Percentiles rank a stretch among this genome's conserved stretches.
Conservation (phyloP, 116 monocot genomes). For the Phalaenopsis hybrid region DNA sequence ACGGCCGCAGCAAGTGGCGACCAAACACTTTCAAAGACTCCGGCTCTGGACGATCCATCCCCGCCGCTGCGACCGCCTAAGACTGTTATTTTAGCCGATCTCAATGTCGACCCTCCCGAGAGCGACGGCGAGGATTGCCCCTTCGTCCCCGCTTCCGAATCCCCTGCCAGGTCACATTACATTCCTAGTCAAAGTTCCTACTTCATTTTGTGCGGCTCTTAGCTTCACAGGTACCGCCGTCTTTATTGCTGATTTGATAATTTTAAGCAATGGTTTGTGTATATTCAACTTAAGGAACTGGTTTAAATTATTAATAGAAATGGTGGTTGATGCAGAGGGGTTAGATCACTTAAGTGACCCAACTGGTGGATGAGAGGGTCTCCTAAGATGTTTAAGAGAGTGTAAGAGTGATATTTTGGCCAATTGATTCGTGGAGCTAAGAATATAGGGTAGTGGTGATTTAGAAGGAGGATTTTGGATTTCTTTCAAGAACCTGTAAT, state of each 20-base stretch:
- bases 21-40: background rate
- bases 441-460: too few species aligned
- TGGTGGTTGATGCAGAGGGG: background rate
- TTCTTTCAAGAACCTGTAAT: too few species aligned
- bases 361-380: too few species aligned
- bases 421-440: too few species aligned
- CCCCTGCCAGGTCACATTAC: slow-evolving; percentile 31
- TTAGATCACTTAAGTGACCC: too few species aligned
- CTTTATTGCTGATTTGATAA: background rate
- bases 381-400: too few species aligned
- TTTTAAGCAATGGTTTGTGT: background rate
- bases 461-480: too few species aligned
- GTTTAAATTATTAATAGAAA: background rate
- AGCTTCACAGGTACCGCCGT: background rate
- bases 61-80: slow-evolving; percentile 16
- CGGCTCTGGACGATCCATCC: background rate
- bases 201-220: background rate
- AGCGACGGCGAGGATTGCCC: slow-evolving; percentile 70
- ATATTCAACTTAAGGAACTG: background rate
- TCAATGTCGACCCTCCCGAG: slow-evolving; percentile 87
- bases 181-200: background rate
- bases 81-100: slow-evolving; percentile 70
- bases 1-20: background rate
- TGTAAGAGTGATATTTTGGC: too few species aligned
- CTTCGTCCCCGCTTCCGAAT: slow-evolving; percentile 22